phyloP scores from a whole-genome alignment of 371 early-diverging fungal species.

The Rhizopus delemar region DNA sequence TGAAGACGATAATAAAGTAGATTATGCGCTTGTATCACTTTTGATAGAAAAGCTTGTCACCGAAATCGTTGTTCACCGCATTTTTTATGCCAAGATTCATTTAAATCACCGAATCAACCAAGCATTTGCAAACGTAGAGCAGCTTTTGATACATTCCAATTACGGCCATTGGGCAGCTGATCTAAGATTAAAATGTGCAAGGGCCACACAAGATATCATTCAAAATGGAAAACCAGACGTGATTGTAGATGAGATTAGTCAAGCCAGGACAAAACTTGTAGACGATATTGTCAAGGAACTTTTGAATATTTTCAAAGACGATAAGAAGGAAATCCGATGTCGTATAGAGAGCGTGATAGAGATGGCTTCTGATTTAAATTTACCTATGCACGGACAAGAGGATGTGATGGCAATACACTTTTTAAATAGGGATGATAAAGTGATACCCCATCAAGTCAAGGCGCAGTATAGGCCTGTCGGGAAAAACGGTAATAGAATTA shows the following conservation, averaged over 20 bases:
- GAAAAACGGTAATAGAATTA: slow-evolving; percentile 1
- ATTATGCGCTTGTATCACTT: slow-evolving; percentile 19
- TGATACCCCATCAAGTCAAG: slow-evolving; percentile 19
- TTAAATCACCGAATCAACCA: slow-evolving; percentile 10
- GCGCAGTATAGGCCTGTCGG: slow-evolving; percentile 12
- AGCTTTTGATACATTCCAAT: neutral
- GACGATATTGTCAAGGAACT: slow-evolving; percentile 3
- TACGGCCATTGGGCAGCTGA: slow-evolving; percentile 14
- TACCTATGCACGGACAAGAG: slow-evolving; percentile 27
- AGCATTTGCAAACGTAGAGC: neutral
- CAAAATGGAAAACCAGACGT: neutral
- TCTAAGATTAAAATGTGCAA: slow-evolving; percentile 19
- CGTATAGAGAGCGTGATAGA: slow-evolving; percentile 22
- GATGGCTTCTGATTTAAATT: slow-evolving; percentile 24
- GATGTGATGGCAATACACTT: slow-evolving; percentile 9
- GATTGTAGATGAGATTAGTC: neutral
- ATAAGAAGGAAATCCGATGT: neutral
- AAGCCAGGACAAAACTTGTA: neutral
- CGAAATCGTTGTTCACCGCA: neutral
- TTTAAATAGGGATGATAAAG: neutral
- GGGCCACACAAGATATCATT: slow-evolving; percentile 15
- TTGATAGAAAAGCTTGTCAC: slow-evolving; percentile 19
- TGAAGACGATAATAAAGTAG: slow-evolving; percentile 2
- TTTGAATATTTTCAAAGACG: neutral
- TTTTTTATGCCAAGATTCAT: slow-evolving; percentile 15